A percentile compares a stretch with the other conserved stretches of the same genome.
Conservation (phyloP, 2,329 filamentous ascomycete species). For the Penicillium verrucosum region DNA sequence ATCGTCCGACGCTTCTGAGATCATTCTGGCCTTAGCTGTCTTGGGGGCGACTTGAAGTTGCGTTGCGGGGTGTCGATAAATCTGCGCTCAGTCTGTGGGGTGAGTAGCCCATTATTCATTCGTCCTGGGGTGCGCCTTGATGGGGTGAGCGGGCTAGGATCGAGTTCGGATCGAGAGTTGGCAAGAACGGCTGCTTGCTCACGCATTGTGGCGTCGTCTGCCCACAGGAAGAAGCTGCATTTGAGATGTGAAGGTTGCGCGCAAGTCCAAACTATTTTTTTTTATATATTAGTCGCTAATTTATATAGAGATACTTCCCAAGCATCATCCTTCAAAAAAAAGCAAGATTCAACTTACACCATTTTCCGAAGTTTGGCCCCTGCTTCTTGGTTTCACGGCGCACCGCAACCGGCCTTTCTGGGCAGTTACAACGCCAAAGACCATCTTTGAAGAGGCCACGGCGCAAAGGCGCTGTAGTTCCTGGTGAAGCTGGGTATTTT, state of each 20-base stretch:
- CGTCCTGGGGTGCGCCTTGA: slow-evolving; percentile 10
- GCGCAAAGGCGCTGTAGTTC: slow-evolving; percentile 21
- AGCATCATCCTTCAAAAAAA: background rate
- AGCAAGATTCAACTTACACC: slow-evolving; percentile 40
- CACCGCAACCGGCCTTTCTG: slow-evolving; percentile 51
- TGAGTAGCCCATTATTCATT: slow-evolving; percentile 28
- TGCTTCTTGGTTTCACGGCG: slow-evolving; percentile 58
- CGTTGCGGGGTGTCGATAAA: slow-evolving; percentile 13
- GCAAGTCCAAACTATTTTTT: slow-evolving; percentile 53
- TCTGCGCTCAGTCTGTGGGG: slow-evolving; percentile 33
- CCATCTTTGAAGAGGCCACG: slow-evolving; percentile 43
- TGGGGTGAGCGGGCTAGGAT: slow-evolving; percentile 7
- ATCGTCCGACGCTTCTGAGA: slow-evolving; percentile 34
- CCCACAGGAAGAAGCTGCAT: slow-evolving; percentile 63
- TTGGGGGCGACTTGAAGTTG: slow-evolving; percentile 18
- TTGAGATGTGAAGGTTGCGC: slow-evolving; percentile 48
- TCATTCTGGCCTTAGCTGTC: slow-evolving; percentile 31
- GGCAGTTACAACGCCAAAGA: slow-evolving; percentile 56
- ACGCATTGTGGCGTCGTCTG: slow-evolving; percentile 55
- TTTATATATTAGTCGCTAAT: background rate
- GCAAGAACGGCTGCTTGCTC: slow-evolving; percentile 50
- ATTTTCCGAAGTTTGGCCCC: slow-evolving; percentile 54
- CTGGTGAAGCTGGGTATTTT: slow-evolving; percentile 20
- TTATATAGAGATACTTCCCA: background rate
- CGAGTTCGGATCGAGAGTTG: slow-evolving; percentile 49